phyloP scores from a whole-genome alignment of 2,329 filamentous ascomycete genomes.

The Nothophoma quercina region DNA sequence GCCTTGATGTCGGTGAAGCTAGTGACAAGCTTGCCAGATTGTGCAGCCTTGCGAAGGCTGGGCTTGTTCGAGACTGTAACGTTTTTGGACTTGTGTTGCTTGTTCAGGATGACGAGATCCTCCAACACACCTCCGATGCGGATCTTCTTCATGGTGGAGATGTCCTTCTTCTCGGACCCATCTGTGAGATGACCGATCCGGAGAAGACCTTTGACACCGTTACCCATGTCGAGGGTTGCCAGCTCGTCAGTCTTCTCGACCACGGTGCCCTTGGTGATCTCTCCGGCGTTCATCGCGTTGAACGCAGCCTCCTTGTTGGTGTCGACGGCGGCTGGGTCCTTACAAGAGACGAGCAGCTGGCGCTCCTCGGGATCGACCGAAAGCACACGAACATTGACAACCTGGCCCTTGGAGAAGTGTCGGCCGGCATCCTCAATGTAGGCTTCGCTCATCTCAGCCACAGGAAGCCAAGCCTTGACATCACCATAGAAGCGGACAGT shows the following conservation, averaged over 20 bases:
- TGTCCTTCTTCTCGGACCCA: constrained; percentile 79
- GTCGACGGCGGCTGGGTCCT: constrained; percentile 81
- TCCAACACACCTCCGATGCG: constrained; percentile 82
- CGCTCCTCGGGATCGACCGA: constrained; percentile 75
- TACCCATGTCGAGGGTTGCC: constrained; percentile 74
- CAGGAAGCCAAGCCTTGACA: constrained; percentile 85
- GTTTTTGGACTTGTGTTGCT: constrained; percentile 77
- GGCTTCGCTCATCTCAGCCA: constrained; percentile 97
- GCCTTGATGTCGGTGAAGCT: constrained; percentile 75
- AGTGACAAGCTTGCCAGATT: constrained; percentile 74
- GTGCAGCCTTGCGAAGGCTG: constrained; percentile 77
- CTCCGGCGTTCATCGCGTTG: constrained; percentile 74
- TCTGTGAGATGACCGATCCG: constrained; percentile 83
- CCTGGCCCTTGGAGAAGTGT: constrained; percentile 90
- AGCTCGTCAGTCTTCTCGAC: constrained; percentile 54
- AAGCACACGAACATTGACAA: constrained; percentile 88
- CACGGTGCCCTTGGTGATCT: constrained; percentile 76
- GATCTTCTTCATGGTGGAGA: constrained; percentile 79
- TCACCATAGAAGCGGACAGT: constrained; percentile 90
- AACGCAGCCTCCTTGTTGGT: constrained; percentile 78
- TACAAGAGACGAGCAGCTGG: constrained; percentile 89
- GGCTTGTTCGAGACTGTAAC: constrained; percentile 84
- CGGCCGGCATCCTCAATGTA: constrained; percentile 88
- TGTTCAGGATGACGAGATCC: constrained; percentile 86
- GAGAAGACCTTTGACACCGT: constrained; percentile 79